Evolutionary conservation across 1,139 yeast species (phyloP).

Genomic region (Suhomyces bribrorum): DNA sequence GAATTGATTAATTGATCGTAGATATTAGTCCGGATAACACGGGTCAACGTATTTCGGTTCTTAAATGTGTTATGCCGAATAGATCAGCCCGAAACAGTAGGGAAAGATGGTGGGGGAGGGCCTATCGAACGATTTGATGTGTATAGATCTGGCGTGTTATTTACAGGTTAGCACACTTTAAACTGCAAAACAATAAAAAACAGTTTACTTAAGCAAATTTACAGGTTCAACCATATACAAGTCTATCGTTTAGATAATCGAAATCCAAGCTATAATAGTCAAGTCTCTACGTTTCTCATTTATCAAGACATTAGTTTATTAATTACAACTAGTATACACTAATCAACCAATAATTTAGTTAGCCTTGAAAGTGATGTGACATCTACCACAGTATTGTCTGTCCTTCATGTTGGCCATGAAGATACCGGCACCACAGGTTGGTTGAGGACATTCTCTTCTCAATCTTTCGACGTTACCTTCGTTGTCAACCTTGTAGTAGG

Average conservation of each 20-base stretch:
- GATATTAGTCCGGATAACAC: neutral
- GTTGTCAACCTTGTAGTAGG: slow-evolving; percentile 98
- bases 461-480: slow-evolving; percentile 99
- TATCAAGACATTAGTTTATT: slow-evolving; percentile 4
- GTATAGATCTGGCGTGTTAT: no score
- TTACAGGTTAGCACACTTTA: no score
- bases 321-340: slow-evolving; percentile 1
- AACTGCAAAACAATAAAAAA: no score
- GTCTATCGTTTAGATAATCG: no score
- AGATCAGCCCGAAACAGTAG: neutral
- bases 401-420: slow-evolving; percentile 99
- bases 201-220: no score
- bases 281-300: neutral
- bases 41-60: neutral
- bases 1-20: neutral
- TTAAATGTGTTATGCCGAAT: neutral
- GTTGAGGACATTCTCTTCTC: slow-evolving; percentile 96
- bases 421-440: slow-evolving; percentile 97
- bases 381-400: slow-evolving; percentile 99
- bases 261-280: no score
- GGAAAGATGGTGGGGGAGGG: no score
- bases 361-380: slow-evolving; percentile 90
- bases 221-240: no score
- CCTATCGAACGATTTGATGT: no score
- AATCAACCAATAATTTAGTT: slow-evolving; percentile 28